These are phyloP conservation scores for Trichoderma polysporum DNA, from an alignment of 2,329 filamentous ascomycete genomes.

Conservation along the genomic window DNA sequence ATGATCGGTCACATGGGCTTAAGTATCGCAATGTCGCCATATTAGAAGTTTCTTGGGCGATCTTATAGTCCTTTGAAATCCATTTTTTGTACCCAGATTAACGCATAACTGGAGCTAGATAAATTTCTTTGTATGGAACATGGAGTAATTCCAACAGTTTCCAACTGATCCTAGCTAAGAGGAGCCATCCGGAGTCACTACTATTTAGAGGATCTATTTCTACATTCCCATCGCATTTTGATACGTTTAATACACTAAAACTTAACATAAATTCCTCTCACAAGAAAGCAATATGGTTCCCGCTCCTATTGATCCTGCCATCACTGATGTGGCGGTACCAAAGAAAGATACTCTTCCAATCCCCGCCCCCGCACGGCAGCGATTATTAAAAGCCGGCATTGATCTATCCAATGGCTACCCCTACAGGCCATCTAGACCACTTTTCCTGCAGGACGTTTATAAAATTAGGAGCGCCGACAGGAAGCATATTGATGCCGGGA, in stretches of 20 bases:
- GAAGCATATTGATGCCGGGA: constrained; percentile 61
- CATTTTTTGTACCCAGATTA: not conserved
- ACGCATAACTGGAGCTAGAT: not conserved
- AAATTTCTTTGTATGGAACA: not conserved
- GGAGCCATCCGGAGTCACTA: not conserved
- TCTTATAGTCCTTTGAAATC: not conserved
- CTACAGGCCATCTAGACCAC: constrained; percentile 64
- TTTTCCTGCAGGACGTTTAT: constrained; percentile 69
- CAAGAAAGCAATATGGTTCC: constrained; percentile 45
- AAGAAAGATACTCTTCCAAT: constrained; percentile 64
- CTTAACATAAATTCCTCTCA: no score
- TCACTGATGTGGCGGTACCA: constrained; percentile 62
- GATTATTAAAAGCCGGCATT: constrained; percentile 66
- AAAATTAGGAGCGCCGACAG: constrained; percentile 57
- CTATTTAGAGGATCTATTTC: not conserved
- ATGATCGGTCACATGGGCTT: not conserved
- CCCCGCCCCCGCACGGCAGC: constrained; percentile 54
- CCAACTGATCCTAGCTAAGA: no score
- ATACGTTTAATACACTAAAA: not conserved
- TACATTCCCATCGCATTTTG: not conserved
- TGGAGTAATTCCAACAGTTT: not conserved
- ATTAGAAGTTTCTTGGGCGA: not conserved
- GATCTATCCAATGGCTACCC: constrained; percentile 71
- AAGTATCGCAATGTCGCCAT: constrained; percentile 1
- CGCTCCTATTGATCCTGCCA: constrained; percentile 59